Evolutionary conservation across 1,284 basidiomycete genomes (phyloP).

Genomic region (Agroathelia rolfsii): DNA sequence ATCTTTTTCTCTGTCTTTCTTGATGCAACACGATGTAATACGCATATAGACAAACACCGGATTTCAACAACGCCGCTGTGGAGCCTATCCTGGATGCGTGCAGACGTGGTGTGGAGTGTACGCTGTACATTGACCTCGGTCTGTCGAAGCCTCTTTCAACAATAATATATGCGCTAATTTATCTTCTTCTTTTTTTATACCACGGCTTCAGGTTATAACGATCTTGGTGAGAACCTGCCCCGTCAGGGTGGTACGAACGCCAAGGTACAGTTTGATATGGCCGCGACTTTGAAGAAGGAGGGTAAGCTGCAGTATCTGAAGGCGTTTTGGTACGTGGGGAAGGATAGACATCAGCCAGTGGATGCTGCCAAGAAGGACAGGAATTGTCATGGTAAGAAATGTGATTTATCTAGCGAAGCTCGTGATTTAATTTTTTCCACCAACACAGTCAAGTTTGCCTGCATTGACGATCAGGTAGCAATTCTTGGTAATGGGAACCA

Average conservation of each 20-base stretch:
- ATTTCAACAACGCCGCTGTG: conserved; percentile 65
- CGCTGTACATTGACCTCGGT: conserved; percentile 57
- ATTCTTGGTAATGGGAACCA: conserved; percentile 67
- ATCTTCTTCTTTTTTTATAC: too few relatives aligned
- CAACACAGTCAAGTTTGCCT: conserved; percentile 58
- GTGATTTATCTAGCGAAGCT: conserved; percentile 1
- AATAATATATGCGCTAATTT: too few relatives aligned
- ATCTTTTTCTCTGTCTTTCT: not conserved
- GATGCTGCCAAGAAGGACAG: conserved; percentile 68
- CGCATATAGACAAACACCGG: conserved; percentile 52
- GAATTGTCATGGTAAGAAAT: conserved; percentile 48
- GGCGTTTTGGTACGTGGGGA: conserved; percentile 65
- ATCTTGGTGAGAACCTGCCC: conserved; percentile 62
- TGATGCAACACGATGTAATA: not conserved
- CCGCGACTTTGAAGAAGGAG: conserved; percentile 38
- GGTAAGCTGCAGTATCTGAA: conserved; percentile 48
- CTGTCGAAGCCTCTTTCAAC: too few relatives aligned
- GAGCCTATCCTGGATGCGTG: conserved; percentile 59
- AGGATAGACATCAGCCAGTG: conserved; percentile 64
- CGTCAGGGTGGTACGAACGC: conserved; percentile 79
- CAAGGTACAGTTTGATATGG: conserved; percentile 61
- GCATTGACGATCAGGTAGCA: conserved; percentile 60
- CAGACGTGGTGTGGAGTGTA: conserved; percentile 56
- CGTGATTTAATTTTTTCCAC: conserved; percentile 1
- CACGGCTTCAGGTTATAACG: too few relatives aligned